Evolutionary conservation across 371 early-diverging fungal genomes (phyloP), one percentile per base, ranked within the genome.

Genomic region (Sanchytrium tribonematis): DNA sequence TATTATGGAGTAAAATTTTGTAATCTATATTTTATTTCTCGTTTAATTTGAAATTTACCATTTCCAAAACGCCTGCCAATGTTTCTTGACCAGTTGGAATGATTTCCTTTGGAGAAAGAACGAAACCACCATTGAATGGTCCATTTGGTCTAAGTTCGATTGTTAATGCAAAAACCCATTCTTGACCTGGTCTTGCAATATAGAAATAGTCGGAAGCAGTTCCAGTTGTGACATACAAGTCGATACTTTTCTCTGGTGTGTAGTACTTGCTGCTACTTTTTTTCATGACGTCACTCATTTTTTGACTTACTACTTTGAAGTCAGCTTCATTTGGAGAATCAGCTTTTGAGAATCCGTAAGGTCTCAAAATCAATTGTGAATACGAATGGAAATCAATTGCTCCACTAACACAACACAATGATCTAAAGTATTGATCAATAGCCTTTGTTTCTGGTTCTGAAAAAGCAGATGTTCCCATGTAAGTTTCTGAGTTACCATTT

Each of bases 381-480:
- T 78, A 84, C 31, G 78, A 75, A 70, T 83, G 84, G 66, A 81
- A 78, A 71, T 84, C 84, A 69, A 84, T 78, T 30, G 79, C 83
- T 1, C 80, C 83, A 28, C 82, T 75, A 30, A 80, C 74, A 27
- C 76, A 74, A 30, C 77, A 77, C 69, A 79, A 76, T 32, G 72
- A 68, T 17, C 74, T 68, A 72, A 79, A 80, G 69, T 76, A 80
- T n/a, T 73, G 71, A 69, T 72, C 73, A 29, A 82, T 67, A 0
- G 81, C 83, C 69, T 80, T 70, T 17, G 79, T 78, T 66, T 83
- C 84, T n/a, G 80, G 82, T 66, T 82, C 83, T 31, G 80, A 80
- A 1, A 73, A 80, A 0, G 80, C 78, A n/a, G 30, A 66, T 12
- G 80, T 77, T 1, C 85, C 85, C 68, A 72, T 79, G 74, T 83